Base-by-base conservation (phyloP, 1,284 basidiomycete genomes). In the Athelia sp. region DNA sequence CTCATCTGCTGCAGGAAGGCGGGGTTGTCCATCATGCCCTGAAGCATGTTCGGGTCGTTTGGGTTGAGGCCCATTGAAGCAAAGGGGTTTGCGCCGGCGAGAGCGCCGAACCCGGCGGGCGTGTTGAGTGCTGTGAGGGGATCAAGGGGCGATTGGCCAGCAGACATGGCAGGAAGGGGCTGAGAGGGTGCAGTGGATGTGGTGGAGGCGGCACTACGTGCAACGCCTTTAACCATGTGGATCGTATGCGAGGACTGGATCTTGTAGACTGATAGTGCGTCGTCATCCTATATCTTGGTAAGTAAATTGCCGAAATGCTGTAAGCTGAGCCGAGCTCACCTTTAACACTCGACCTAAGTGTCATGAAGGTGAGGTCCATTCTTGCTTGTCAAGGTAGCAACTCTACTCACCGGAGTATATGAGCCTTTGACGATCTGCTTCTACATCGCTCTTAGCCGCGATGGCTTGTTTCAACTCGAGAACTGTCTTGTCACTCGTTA, bases 201-300 rank as follows among this genome's bases (percentile, higher is more conserved):
- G 17, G 62, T 50, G 4, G 68, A 54, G 3, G 56, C 56, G 0
- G 73, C 67, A 1, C 80, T 62, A 26, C 86, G 81, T 10, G 84
- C 75, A 2, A 81, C 84, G 40, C 91, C 90, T 67, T 95, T 96
- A 58, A 96, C 93, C 88, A 96, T 93, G 64, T 95, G 92, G 43
- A 95, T 84, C 0, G 93, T 94, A 64, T 96, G 89, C 9, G 80
- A 76, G 1, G 84, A 76, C 63, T 91, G 87, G 54, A 96, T 93
- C 76, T 94, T 95, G 79, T 96, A 96, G 14, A 76, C 74, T 2
- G 88, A 82, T 4, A 96, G 74, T 14, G 67, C 61, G 58, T 95
- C 92, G 43, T 94, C 91, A 61, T 95, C 92, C 82, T 95, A 53
- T 24, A 23, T 32, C 13, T 13, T 13, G 23, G 69, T 32, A 67